phyloP scores from a whole-genome alignment of 345 rosid species.

The Pistacia integerrima region DNA sequence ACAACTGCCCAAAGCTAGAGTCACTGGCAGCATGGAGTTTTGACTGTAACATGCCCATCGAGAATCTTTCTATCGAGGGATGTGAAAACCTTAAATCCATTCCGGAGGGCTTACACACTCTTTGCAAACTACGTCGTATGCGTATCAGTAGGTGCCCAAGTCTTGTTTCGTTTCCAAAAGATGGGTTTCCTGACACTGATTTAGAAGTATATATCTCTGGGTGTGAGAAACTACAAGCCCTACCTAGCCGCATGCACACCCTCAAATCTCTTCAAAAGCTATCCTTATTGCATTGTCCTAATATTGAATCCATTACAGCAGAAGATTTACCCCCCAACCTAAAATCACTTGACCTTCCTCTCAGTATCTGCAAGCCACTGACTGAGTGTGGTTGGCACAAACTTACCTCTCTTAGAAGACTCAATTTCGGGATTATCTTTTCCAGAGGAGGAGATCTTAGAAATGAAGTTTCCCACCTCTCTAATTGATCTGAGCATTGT shows the following conservation, averaged over 20 bases:
- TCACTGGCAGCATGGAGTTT: neutral
- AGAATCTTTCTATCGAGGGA: no score
- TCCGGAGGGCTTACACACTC: no score
- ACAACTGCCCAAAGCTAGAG: neutral
- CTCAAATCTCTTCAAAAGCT: slow-evolving; percentile 18
- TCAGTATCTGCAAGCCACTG: slow-evolving; percentile 9
- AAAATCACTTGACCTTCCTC: slow-evolving; percentile 14
- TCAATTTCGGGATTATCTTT: neutral
- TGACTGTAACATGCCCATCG: no score
- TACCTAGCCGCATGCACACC: slow-evolving; percentile 7
- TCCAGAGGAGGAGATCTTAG: no score
- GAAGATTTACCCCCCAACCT: slow-evolving; percentile 21
- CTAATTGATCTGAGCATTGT: neutral
- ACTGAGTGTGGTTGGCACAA: slow-evolving; percentile 17
- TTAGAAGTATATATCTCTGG: no score
- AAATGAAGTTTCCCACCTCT: no score
- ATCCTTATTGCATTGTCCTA: slow-evolving; percentile 17
- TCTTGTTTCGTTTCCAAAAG: neutral
- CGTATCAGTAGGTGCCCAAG: neutral
- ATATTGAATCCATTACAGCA: slow-evolving; percentile 9
- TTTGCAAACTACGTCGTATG: neutral
- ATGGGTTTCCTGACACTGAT: neutral
- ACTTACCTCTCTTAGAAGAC: slow-evolving; percentile 13
- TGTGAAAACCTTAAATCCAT: no score
- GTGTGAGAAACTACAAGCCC: neutral